A percentile compares a stretch with the other conserved stretches of the same genome.
phyloP scores from a whole-genome alignment of 2,329 filamentous ascomycete genomes.

The Aspergillus aculeatus region DNA sequence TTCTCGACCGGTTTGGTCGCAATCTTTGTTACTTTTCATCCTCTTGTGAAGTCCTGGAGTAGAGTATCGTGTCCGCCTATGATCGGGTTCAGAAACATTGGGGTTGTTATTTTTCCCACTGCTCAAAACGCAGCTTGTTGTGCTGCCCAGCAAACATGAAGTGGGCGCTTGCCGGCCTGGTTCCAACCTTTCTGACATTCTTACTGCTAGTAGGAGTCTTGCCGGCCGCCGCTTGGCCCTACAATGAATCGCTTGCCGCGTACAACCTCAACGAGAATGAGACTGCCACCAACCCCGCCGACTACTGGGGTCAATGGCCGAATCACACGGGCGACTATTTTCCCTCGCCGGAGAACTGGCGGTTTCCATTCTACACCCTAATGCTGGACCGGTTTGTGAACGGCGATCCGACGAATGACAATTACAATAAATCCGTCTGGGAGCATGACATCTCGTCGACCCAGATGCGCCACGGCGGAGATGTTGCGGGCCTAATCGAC shows the following conservation, averaged over 20 bases:
- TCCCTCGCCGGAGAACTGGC: slow-evolving; percentile 61
- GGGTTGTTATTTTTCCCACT: neutral
- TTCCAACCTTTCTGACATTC: slow-evolving; percentile 25
- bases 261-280: slow-evolving; percentile 63
- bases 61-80: too few species aligned
- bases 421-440: slow-evolving; percentile 58
- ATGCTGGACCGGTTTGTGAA: slow-evolving; percentile 64
- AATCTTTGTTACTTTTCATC: too few species aligned
- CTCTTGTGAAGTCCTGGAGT: too few species aligned
- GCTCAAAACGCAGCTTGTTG: neutral
- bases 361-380: slow-evolving; percentile 63
- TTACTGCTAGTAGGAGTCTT: neutral
- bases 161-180: slow-evolving; percentile 20
- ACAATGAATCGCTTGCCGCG: slow-evolving; percentile 48
- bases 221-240: slow-evolving; percentile 36
- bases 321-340: slow-evolving; percentile 46
- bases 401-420: slow-evolving; percentile 62
- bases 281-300: slow-evolving; percentile 52
- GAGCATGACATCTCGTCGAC: slow-evolving; percentile 60
- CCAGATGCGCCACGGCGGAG: slow-evolving; percentile 62
- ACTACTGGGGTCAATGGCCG: slow-evolving; percentile 58
- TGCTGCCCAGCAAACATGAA: slow-evolving; percentile 21
- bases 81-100: neutral
- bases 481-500: slow-evolving; percentile 56
- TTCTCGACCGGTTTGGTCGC: too few species aligned